These are phyloP conservation scores for Backusella parvicylindrica DNA, from an alignment of 192 early-diverging fungal genomes.

Conservation along the genomic window DNA sequence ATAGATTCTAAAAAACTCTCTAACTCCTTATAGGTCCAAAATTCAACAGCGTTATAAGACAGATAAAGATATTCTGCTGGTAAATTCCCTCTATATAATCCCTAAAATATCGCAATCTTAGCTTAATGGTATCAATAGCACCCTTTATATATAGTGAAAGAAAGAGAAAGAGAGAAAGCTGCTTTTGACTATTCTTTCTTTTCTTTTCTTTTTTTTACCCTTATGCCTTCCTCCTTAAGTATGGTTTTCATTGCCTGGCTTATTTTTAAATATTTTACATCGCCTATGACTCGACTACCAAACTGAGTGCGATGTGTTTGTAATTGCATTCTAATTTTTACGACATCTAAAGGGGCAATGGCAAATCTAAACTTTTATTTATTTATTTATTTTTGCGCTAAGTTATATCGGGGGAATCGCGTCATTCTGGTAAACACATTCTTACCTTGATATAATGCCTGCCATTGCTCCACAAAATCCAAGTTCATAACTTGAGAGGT, in stretches of 20 bases:
- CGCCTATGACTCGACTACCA: not conserved
- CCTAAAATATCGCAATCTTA: no score
- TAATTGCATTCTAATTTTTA: constrained; percentile 84
- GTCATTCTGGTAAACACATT: no score
- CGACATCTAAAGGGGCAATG: constrained; percentile 90
- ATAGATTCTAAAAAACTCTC: constrained; percentile 36
- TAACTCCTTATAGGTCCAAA: constrained; percentile 67
- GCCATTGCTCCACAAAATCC: constrained; percentile 55
- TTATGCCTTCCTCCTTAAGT: constrained; percentile 75
- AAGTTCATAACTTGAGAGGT: constrained; percentile 31
- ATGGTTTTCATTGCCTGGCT: constrained; percentile 66
- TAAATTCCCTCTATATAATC: constrained; percentile 92
- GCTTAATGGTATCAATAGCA: no score
- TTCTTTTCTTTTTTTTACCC: constrained; percentile 46
- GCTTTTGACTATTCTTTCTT: no score
- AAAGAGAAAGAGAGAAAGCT: no score
- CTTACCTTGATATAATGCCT: constrained; percentile 41
- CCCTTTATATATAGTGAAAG: no score
- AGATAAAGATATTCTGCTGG: constrained; percentile 93
- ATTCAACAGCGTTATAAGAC: constrained; percentile 86
- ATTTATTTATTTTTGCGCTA: not conserved
- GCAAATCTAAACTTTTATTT: constrained; percentile 63
- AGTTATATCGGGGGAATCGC: no score
- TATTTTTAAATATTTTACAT: constrained; percentile 60
- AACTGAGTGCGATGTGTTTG: constrained; percentile 24